A percentile compares a stretch with the other conserved stretches of the same genome.
These are phyloP conservation scores for Zasmidium citrigriseum DNA, from an alignment of 2,329 filamentous ascomycete genomes.

Conservation along the genomic window DNA sequence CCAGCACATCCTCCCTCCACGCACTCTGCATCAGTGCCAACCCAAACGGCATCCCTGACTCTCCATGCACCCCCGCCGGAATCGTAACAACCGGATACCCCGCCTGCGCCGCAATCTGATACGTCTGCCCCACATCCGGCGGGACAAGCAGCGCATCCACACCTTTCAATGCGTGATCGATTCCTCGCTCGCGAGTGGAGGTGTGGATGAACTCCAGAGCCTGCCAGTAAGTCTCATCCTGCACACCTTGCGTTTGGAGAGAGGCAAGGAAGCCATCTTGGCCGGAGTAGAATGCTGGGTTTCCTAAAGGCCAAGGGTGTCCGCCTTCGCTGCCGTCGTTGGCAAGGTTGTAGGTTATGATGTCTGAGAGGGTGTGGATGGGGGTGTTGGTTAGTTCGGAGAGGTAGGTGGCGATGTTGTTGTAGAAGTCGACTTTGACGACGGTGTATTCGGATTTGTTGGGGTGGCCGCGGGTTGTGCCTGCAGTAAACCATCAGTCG, in stretches of 20 bases:
- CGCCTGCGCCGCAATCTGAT: constrained; percentile 72
- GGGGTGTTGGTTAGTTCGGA: constrained; percentile 62
- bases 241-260: constrained; percentile 60
- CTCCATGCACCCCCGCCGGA: constrained; percentile 59
- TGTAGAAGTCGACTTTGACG: constrained; percentile 71
- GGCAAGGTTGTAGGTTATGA: constrained; percentile 61
- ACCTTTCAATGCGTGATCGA: constrained; percentile 57
- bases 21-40: constrained; percentile 43
- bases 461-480: constrained; percentile 60
- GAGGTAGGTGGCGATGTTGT: constrained; percentile 66
- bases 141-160: constrained; percentile 69
- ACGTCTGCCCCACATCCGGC: constrained; percentile 66
- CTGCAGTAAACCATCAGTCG: constrained; percentile 28
- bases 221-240: constrained; percentile 66
- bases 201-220: constrained; percentile 64
- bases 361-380: constrained; percentile 62
- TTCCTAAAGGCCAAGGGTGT: constrained; percentile 49
- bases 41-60: constrained; percentile 48
- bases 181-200: constrained; percentile 63
- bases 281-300: constrained; percentile 67
- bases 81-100: constrained; percentile 73
- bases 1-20: no score
- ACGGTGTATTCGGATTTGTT: constrained; percentile 75
- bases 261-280: constrained; percentile 71
- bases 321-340: constrained; percentile 70